phyloP scores from a whole-genome alignment of 139 green algal genomes.

The Chlamydomonas urium region DNA sequence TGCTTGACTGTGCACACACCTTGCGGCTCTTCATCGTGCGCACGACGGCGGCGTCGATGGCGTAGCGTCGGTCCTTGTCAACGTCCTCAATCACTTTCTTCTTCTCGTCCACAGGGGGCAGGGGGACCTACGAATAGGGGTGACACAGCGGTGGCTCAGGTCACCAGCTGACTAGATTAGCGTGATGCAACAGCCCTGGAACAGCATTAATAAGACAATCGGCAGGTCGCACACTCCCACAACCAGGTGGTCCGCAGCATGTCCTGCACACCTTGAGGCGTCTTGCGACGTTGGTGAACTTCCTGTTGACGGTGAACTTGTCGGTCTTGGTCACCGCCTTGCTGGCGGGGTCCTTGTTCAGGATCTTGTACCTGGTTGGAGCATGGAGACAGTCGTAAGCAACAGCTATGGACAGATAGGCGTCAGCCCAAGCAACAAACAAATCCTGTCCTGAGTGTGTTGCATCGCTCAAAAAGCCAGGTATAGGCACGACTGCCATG shows the following conservation, averaged over 20 bases:
- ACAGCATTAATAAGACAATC: no score
- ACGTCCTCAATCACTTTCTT: slow-evolving; percentile 93
- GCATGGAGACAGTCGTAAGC: neutral
- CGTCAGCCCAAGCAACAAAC: no score
- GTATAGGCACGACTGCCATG: no score
- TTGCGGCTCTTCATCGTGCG: slow-evolving; percentile 90
- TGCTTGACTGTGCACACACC: no score
- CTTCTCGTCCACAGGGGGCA: slow-evolving; percentile 87
- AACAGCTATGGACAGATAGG: no score
- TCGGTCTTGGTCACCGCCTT: slow-evolving; percentile 77
- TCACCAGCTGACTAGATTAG: no score
- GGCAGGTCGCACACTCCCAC: no score
- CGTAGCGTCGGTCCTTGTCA: slow-evolving; percentile 83
- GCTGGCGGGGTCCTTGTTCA: slow-evolving; percentile 73
- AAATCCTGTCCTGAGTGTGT: no score
- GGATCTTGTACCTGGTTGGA: slow-evolving; percentile 59
- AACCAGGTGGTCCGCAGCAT: no score
- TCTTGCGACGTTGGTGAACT: slow-evolving; percentile 88
- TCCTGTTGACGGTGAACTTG: slow-evolving; percentile 72
- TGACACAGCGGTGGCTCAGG: neutral
- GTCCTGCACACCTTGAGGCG: slow-evolving; percentile 89
- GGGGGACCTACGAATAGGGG: slow-evolving; percentile 58
- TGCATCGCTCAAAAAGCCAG: no score
- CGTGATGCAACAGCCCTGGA: no score
- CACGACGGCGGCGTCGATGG: slow-evolving; percentile 86